Conservation (phyloP, 305 asterid species). For the Ajuga reptans region DNA sequence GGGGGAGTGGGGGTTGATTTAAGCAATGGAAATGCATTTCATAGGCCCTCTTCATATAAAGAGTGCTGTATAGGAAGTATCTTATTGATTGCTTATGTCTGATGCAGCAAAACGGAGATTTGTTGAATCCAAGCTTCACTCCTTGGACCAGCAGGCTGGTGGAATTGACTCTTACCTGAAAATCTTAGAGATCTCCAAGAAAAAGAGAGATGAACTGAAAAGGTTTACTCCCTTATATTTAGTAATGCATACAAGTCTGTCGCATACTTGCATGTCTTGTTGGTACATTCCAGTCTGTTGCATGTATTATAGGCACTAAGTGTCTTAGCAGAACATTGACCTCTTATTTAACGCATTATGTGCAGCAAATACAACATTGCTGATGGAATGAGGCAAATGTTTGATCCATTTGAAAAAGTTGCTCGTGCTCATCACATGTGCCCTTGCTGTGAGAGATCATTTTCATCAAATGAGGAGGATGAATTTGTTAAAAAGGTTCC, state of each 20-base stretch:
- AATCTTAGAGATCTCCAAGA: slow-evolving; percentile 55
- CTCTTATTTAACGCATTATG: slow-evolving; percentile 5
- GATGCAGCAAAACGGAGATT: slow-evolving; percentile 71
- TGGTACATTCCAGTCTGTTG: neutral
- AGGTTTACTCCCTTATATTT: slow-evolving; percentile 44
- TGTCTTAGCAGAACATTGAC: slow-evolving; percentile 5
- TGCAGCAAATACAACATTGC: slow-evolving; percentile 58
- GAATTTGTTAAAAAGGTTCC: slow-evolving; percentile 79
- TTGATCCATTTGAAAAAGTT: slow-evolving; percentile 66
- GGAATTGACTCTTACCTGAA: slow-evolving; percentile 56
- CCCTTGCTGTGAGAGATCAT: slow-evolving; percentile 89
- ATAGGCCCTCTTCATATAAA: slow-evolving; percentile 12
- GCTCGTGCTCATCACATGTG: slow-evolving; percentile 86
- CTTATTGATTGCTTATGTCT: slow-evolving; percentile 18
- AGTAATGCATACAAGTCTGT: neutral
- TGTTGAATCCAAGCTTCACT: slow-evolving; percentile 70
- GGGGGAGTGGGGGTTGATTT: neutral
- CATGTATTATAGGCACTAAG: slow-evolving; percentile 2
- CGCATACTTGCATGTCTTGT: neutral
- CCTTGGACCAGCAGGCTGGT: slow-evolving; percentile 56
- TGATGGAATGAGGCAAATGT: slow-evolving; percentile 63
- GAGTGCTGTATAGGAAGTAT: neutral
- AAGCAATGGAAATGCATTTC: neutral
- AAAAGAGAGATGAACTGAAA: slow-evolving; percentile 56
- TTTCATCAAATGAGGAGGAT: slow-evolving; percentile 84